Conservation (phyloP, 164 flowering plant species). For the Nelumbo lutea region DNA sequence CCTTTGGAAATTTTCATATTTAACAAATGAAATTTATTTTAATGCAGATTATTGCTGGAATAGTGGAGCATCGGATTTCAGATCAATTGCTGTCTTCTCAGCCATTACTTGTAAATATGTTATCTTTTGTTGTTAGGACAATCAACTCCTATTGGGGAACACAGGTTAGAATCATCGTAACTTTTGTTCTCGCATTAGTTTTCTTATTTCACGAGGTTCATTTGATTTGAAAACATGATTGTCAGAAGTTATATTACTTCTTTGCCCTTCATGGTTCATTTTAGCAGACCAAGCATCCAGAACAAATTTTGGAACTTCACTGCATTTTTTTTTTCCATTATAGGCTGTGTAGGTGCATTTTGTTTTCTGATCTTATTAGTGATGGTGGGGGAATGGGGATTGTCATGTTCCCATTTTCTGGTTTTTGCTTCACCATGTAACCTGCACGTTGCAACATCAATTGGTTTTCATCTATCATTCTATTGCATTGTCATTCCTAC, state of each 20-base stretch:
- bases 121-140: constrained; percentile 72
- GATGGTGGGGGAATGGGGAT: not conserved
- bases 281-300: not conserved
- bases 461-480: not conserved
- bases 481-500: not conserved
- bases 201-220: not conserved
- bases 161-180: constrained; percentile 46
- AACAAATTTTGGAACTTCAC: not conserved
- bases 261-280: not conserved
- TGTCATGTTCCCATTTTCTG: not conserved
- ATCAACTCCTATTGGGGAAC: constrained; percentile 91
- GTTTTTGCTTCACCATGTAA: not conserved
- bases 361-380: not conserved
- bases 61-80: constrained; percentile 84
- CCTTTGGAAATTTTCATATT: not conserved
- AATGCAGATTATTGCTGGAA: constrained; percentile 83
- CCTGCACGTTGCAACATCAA: not conserved
- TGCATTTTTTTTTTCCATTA: not conserved
- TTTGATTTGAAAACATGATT: not conserved
- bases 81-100: constrained; percentile 62
- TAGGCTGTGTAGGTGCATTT: not conserved
- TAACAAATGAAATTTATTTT: constrained; percentile 10
- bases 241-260: not conserved
- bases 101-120: constrained; percentile 57
- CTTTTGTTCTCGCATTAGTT: not conserved